phyloP scores from a whole-genome alignment of 148 eudicot species.

The Simmondsia chinensis region DNA sequence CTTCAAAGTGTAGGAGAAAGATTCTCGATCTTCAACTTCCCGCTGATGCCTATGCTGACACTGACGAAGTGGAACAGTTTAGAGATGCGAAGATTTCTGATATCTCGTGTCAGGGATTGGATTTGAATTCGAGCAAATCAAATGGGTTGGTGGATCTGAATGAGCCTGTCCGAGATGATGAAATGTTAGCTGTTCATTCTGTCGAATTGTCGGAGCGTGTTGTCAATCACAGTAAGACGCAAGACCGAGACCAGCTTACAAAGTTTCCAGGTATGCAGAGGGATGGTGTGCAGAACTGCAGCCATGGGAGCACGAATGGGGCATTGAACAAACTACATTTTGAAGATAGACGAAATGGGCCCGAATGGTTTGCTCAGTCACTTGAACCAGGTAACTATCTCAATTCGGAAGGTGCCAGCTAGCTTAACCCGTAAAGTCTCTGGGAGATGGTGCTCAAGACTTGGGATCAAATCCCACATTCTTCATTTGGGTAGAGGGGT shows the following conservation, averaged over 20 bases:
- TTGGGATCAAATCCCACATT: no score
- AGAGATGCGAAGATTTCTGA: slow-evolving; percentile 15
- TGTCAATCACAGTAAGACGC: slow-evolving; percentile 12
- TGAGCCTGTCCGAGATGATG: slow-evolving; percentile 59
- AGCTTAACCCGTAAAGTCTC: no score
- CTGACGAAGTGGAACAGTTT: slow-evolving; percentile 42
- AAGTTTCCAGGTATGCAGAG: slow-evolving; percentile 22
- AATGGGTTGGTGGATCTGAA: slow-evolving; percentile 65
- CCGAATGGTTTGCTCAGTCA: slow-evolving; percentile 30
- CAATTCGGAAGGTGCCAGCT: no score
- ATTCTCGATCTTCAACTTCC: slow-evolving; percentile 74
- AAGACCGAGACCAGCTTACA: slow-evolving; percentile 19
- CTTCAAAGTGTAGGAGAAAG: slow-evolving; percentile 61
- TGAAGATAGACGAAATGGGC: slow-evolving; percentile 27
- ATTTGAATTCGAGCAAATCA: slow-evolving; percentile 24
- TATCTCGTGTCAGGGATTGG: slow-evolving; percentile 16
- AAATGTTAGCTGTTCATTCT: slow-evolving; percentile 19
- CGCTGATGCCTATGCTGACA: slow-evolving; percentile 58
- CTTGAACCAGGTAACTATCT: slow-evolving; percentile 68
- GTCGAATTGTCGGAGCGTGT: slow-evolving; percentile 23
- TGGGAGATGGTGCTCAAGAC: no score
- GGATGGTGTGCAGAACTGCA: slow-evolving; percentile 25
- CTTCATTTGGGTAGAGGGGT: no score
- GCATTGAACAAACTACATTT: slow-evolving; percentile 14
- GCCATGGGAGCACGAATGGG: slow-evolving; percentile 22